Conservation (phyloP, 2,329 filamentous ascomycete species). For the Aureobasidium sp. region DNA sequence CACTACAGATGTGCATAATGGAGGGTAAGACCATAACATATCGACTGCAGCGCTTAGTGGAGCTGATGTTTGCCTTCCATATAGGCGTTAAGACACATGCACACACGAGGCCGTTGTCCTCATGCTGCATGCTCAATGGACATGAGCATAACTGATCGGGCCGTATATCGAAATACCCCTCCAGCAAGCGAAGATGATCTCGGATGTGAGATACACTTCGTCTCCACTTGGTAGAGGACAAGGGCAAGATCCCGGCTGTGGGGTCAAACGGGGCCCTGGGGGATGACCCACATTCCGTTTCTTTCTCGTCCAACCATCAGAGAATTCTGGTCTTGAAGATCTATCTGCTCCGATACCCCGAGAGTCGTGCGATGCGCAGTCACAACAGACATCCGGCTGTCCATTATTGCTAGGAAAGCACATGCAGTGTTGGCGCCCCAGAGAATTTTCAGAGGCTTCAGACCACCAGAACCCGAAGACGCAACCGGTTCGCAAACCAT, state of each 20-base stretch:
- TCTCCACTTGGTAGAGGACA: not conserved
- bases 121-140: not conserved
- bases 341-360: not conserved
- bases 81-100: too few species aligned
- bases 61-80: not conserved
- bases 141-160: not conserved
- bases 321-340: not conserved
- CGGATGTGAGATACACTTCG: not conserved
- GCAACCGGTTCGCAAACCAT: not conserved
- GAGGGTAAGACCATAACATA: not conserved
- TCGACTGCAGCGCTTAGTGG: not conserved
- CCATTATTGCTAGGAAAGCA: not conserved
- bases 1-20: not conserved
- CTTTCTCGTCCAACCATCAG: not conserved
- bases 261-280: not conserved
- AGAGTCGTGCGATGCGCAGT: not conserved
- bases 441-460: not conserved
- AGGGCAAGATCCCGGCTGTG: constrained; percentile 1
- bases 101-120: not conserved
- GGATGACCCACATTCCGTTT: not conserved
- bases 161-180: not conserved
- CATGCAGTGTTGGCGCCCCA: not conserved
- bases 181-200: not conserved
- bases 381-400: not conserved
- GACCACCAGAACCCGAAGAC: not conserved